A percentile compares a stretch with the other conserved stretches of the same genome.
These are phyloP conservation scores for Dysphania ambrosioides DNA, from an alignment of 148 eudicot genomes.

Conservation along the genomic window DNA sequence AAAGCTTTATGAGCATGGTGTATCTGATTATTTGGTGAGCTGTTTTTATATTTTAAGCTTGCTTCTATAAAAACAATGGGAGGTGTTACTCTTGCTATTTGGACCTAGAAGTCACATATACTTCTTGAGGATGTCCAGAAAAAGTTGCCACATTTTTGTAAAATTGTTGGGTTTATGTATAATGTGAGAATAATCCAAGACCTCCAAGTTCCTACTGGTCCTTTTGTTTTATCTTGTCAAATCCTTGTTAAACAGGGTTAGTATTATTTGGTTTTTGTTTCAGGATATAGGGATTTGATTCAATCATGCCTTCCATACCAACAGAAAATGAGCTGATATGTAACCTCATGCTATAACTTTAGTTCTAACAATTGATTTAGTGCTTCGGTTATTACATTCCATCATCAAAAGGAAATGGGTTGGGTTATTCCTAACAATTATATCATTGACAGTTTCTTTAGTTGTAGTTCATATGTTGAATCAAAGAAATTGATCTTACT, in stretches of 20 bases:
- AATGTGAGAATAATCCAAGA: not conserved
- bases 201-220: not conserved
- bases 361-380: not conserved
- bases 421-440: no score
- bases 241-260: not conserved
- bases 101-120: not conserved
- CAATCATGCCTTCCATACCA: not conserved
- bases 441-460: not conserved
- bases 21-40: conserved; percentile 80
- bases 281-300: not conserved
- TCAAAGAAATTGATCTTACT: conserved; percentile 3
- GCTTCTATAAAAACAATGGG: not conserved
- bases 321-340: not conserved
- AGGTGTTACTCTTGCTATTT: not conserved
- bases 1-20: conserved; percentile 76
- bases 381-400: not conserved
- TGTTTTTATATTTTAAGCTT: conserved; percentile 7
- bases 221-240: not conserved
- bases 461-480: not conserved
- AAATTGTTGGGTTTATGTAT: not conserved
- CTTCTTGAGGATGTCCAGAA: not conserved
- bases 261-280: not conserved
- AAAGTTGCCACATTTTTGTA: not conserved
- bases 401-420: not conserved
- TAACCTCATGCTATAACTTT: not conserved